These are phyloP conservation scores for Trifolium repens DNA, from an alignment of 306 rosid genomes.

Conservation along the genomic window DNA sequence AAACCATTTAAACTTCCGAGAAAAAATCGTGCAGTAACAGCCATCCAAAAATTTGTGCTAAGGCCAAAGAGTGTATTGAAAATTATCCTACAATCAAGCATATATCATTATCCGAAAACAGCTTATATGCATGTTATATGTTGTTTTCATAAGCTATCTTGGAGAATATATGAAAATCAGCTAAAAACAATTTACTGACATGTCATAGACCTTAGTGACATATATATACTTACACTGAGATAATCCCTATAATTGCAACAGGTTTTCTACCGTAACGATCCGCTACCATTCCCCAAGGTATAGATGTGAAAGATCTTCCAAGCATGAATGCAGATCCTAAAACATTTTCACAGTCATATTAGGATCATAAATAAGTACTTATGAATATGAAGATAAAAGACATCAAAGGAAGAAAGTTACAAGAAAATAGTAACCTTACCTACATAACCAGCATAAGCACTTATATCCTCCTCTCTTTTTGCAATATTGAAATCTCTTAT, in stretches of 20 bases:
- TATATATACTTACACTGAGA: conserved; percentile 57
- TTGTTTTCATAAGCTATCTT: too few species aligned
- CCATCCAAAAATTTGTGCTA: background rate
- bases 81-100: too few species aligned
- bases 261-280: conserved; percentile 91
- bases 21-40: conserved; percentile 66
- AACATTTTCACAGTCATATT: conserved; percentile 16
- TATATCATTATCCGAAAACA: background rate
- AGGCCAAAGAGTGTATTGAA: background rate
- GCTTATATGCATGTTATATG: too few species aligned
- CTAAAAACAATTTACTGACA: too few species aligned
- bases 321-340: conserved; percentile 79
- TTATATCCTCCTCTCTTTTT: conserved; percentile 69
- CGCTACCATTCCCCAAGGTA: conserved; percentile 76
- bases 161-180: too few species aligned
- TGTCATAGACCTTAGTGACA: background rate
- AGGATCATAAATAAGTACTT: background rate
- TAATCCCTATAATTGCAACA: conserved; percentile 61
- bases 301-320: conserved; percentile 78
- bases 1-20: conserved; percentile 89
- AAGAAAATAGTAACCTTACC: conserved; percentile 49
- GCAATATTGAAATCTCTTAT: conserved; percentile 82
- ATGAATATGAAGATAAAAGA: background rate
- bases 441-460: conserved; percentile 77
- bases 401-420: background rate